Base-by-base conservation (phyloP, 352 stramenopile genomes). In the Phytophthora colocasiae region DNA sequence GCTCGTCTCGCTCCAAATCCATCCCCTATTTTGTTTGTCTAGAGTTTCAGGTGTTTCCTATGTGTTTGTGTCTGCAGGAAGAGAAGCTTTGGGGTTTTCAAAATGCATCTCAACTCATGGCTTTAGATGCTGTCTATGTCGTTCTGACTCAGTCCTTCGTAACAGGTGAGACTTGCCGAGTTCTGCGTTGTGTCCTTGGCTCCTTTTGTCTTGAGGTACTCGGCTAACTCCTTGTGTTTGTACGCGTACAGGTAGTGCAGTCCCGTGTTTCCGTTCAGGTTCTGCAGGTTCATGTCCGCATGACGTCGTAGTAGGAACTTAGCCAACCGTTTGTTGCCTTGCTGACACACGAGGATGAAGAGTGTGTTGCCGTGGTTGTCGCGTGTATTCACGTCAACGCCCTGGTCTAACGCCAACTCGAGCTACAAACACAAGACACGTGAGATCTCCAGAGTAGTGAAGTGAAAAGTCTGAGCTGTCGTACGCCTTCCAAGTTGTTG, bases 191-290 rank as follows among this genome's bases (percentile, higher is more conserved):
- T 90, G 78, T 99, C 93, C 69, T 97, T 81, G 1, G 96, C 96
- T 55, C 96, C 97, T 59, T 99, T 99, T 50, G 61, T 60, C 60
- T 95, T 91, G 58, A 99, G 60, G 68, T 99, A 99, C 36, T 98
- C 93, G 47, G 88, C 92, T 48, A 99, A 75, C 53, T 87, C 79
- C 27, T 56, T 71, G 77, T 98, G 91, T 39, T 94, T 91, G 83
- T 98, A 99, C 72, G 96, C 91, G 80, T 96, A 83, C 55, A 98
- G 87, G 58, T 98, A 99, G 70, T 99, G 97, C 58, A 99, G 74
- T 15, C 89, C 93, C 26, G 96, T 98, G 77, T 99, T 99, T 38
- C 97, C 97, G 52, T 92, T 85, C 59, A 97, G 69, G 68, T 99
- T 99, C 83, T 99, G 54, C 26, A 90, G 64, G 79, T 99, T 98